These are phyloP conservation scores for Quercus agrifolia DNA, from an alignment of 306 rosid species.

Conservation along the genomic window DNA sequence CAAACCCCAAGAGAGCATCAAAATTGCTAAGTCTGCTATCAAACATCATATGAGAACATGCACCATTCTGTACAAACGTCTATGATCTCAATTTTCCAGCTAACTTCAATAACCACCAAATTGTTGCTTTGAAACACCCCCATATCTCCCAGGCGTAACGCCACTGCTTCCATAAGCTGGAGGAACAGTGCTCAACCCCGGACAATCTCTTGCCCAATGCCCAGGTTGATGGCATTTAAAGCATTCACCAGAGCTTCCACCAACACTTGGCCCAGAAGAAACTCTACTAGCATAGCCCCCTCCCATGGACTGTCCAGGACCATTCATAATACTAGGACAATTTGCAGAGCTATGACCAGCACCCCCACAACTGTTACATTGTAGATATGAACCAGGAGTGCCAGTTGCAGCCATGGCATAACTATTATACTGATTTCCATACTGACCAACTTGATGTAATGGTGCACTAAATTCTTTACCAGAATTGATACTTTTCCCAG, in stretches of 20 bases:
- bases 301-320: conserved; percentile 39
- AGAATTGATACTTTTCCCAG: conserved; percentile 22
- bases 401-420: conserved; percentile 30
- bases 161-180: conserved; percentile 56
- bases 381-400: conserved; percentile 27
- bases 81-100: conserved; percentile 1
- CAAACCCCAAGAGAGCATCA: not conserved
- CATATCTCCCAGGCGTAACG: conserved; percentile 49
- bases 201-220: conserved; percentile 87
- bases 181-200: conserved; percentile 38
- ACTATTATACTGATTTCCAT: conserved; percentile 48
- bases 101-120: conserved; percentile 41
- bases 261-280: conserved; percentile 35
- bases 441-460: conserved; percentile 43
- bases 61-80: conserved; percentile 5
- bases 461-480: conserved; percentile 49
- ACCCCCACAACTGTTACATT: conserved; percentile 70
- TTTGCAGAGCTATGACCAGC: conserved; percentile 63
- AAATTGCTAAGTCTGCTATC: not conserved
- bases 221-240: conserved; percentile 81
- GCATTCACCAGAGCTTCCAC: conserved; percentile 51
- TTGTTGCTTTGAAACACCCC: conserved; percentile 37
- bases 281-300: conserved; percentile 38
- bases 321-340: conserved; percentile 54
- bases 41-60: not conserved